A percentile compares a stretch with the other conserved stretches of the same genome.
Conservation (phyloP, 352 stramenopile genomes). For the Pythium dissotocum region DNA sequence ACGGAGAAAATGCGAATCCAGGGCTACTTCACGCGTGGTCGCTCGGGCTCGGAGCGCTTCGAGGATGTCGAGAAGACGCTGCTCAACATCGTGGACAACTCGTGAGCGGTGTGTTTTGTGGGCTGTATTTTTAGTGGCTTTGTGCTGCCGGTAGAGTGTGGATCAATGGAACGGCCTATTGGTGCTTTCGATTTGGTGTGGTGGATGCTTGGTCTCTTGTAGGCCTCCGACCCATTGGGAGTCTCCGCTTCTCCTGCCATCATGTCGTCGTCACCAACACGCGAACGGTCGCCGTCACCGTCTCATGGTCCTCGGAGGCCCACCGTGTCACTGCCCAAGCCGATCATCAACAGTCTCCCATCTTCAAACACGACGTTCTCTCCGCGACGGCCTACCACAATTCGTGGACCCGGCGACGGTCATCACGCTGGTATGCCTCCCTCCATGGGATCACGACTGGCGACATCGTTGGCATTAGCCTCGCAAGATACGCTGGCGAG, state of each 20-base stretch:
- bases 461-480: conserved; percentile 20
- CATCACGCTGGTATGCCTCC: conserved; percentile 2
- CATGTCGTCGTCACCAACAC: conserved; percentile 9
- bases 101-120: conserved; percentile 36
- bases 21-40: conserved; percentile 81
- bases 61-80: conserved; percentile 85
- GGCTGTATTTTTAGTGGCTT: conserved; percentile 31
- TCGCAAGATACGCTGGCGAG: conserved; percentile 14
- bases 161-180: conserved; percentile 2
- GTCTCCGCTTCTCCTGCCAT: not conserved
- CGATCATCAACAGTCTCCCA: conserved; percentile 2
- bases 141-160: not conserved
- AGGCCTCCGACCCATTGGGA: not conserved
- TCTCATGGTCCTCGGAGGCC: not conserved
- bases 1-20: conserved; percentile 82
- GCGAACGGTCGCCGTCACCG: not conserved
- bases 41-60: conserved; percentile 66
- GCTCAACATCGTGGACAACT: conserved; percentile 84
- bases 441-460: conserved; percentile 12
- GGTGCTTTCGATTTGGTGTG: not conserved
- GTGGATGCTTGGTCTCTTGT: conserved; percentile 1
- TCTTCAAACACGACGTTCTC: conserved; percentile 18
- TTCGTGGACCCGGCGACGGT: not conserved
- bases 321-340: conserved; percentile 15
- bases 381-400: conserved; percentile 10